phyloP scores from a whole-genome alignment of 805 yeast genomes.

The Barnettozyma californica region DNA sequence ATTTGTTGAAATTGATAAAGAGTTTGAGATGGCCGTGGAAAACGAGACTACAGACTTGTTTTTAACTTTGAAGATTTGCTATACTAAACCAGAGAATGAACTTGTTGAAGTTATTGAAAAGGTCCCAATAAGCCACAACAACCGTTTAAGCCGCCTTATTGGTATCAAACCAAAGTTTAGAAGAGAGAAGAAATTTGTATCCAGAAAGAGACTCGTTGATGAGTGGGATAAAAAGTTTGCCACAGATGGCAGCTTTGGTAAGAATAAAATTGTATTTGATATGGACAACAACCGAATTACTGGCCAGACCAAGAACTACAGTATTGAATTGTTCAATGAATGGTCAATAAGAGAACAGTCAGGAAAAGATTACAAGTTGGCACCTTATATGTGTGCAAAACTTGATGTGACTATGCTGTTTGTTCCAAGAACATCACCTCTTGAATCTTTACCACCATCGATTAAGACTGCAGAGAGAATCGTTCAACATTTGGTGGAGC shows the following conservation, averaged over 20 bases:
- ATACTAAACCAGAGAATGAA: constrained; percentile 40
- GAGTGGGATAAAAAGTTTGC: constrained; percentile 65
- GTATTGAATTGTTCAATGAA: constrained; percentile 68
- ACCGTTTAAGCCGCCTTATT: constrained; percentile 41
- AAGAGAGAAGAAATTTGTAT: constrained; percentile 41
- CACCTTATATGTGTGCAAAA: constrained; percentile 60
- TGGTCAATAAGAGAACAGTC: constrained; percentile 53
- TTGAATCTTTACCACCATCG: constrained; percentile 67
- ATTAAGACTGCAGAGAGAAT: constrained; percentile 48
- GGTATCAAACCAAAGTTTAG: constrained; percentile 35
- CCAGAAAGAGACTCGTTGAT: constrained; percentile 45
- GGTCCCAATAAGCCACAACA: constrained; percentile 38
- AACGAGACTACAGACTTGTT: constrained; percentile 52
- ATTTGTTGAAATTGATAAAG: constrained; percentile 49
- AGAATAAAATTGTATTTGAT: constrained; percentile 61
- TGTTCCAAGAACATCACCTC: constrained; percentile 54
- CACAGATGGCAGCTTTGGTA: constrained; percentile 83
- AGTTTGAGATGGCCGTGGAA: constrained; percentile 70
- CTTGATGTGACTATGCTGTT: constrained; percentile 64
- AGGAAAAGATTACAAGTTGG: constrained; percentile 28
- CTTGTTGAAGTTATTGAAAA: constrained; percentile 58
- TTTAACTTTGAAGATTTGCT: constrained; percentile 66
- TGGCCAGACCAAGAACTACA: constrained; percentile 46
- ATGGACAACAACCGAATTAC: constrained; percentile 51
- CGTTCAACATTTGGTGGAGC: constrained; percentile 32